Percentiles rank a stretch among this genome's conserved stretches.
These are phyloP conservation scores for Favolaschia claudopus DNA, from an alignment of 768 basidiomycete genomes.

Conservation along the genomic window DNA sequence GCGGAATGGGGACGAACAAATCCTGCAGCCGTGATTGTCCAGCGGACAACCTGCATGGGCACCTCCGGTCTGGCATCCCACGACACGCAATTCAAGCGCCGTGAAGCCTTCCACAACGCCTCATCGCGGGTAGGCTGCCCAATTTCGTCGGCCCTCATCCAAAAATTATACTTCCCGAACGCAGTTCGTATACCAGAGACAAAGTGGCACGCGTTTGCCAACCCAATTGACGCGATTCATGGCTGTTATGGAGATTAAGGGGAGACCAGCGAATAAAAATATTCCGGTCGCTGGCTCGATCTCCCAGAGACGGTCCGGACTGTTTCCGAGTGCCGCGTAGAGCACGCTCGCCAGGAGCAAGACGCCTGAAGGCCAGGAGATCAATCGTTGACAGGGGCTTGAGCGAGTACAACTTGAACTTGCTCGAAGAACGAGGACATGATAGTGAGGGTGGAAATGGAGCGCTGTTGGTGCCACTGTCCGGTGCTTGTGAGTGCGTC, in stretches of 20 bases:
- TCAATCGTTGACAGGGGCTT: constrained; percentile 39
- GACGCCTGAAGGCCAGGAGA: constrained; percentile 37
- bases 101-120: too few relatives aligned
- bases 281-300: constrained; percentile 35
- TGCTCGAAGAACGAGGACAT: neutral
- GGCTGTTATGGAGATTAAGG: constrained; percentile 30
- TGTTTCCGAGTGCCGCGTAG: constrained; percentile 35
- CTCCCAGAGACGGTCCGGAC: constrained; percentile 33
- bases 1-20: too few relatives aligned
- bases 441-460: too few relatives aligned
- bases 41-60: too few relatives aligned
- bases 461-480: too few relatives aligned
- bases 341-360: constrained; percentile 38
- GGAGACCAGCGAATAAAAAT: constrained; percentile 32
- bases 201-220: constrained; percentile 35
- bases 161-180: constrained; percentile 33
- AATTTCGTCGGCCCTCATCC: constrained; percentile 33
- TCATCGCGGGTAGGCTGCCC: too few relatives aligned
- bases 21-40: too few relatives aligned
- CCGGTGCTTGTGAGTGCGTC: too few relatives aligned
- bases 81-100: too few relatives aligned
- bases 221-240: constrained; percentile 34
- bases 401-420: constrained; percentile 28
- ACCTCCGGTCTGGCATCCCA: too few relatives aligned
- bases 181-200: constrained; percentile 32